phyloP scores from a whole-genome alignment of 108 stramenopile genomes.

The Nitzschia sp. region DNA sequence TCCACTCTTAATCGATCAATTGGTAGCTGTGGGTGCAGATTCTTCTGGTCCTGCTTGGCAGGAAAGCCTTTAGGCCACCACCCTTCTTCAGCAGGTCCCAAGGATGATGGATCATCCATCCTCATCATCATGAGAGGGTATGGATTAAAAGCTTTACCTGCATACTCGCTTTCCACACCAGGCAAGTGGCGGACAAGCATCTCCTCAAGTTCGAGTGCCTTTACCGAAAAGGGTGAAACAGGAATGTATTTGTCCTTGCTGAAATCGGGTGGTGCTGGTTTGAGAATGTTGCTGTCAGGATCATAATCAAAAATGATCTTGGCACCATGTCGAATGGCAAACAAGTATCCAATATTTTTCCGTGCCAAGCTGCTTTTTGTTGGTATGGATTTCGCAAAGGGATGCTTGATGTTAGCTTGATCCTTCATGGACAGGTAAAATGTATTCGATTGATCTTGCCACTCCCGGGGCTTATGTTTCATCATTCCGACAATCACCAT shows the following conservation, averaged over 20 bases:
- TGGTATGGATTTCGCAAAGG: not conserved
- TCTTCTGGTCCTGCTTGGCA: too few species aligned
- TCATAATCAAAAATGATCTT: constrained; percentile 61
- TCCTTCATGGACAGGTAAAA: not conserved
- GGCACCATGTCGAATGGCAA: constrained; percentile 54
- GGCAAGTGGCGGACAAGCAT: not conserved
- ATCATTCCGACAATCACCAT: not conserved
- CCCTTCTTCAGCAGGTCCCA: constrained; percentile 4
- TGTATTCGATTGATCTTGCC: not conserved
- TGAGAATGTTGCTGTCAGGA: constrained; percentile 43
- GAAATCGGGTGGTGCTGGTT: not conserved
- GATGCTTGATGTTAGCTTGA: not conserved
- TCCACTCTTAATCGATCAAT: too few species aligned
- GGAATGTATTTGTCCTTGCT: too few species aligned
- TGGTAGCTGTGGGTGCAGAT: too few species aligned
- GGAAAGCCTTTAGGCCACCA: constrained; percentile 60
- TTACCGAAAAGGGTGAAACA: not conserved
- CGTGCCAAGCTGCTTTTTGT: constrained; percentile 38
- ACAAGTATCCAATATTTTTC: constrained; percentile 67
- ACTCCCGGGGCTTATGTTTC: not conserved
- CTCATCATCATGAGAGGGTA: constrained; percentile 41
- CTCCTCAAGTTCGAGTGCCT: not conserved
- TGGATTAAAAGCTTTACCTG: constrained; percentile 32
- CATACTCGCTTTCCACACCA: not conserved
- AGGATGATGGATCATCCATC: too few species aligned